A percentile compares a stretch with the other conserved stretches of the same genome.
phyloP scores from a whole-genome alignment of 1,284 basidiomycete species.

The Phellinidium pouzarii region DNA sequence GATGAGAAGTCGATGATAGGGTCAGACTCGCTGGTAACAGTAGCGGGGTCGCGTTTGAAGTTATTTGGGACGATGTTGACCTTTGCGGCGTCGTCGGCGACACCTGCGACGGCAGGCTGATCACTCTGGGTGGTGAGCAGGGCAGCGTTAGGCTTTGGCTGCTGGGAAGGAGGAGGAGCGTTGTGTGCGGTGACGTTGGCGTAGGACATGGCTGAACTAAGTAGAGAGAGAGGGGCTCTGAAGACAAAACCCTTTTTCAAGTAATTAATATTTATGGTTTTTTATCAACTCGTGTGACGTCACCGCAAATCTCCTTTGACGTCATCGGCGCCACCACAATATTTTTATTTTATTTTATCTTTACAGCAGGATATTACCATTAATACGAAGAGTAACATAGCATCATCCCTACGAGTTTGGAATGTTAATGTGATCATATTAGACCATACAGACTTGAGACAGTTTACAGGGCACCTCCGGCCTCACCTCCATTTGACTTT shows the following conservation, averaged over 20 bases:
- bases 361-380: too few species aligned
- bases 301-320: too few species aligned
- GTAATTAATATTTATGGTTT: too few species aligned
- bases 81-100: conserved; percentile 47
- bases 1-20: conserved; percentile 19
- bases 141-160: conserved; percentile 55
- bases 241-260: background rate
- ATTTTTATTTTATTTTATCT: too few species aligned
- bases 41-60: conserved; percentile 43
- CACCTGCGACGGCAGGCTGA: conserved; percentile 31
- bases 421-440: too few species aligned
- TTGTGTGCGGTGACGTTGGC: conserved; percentile 56
- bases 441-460: too few species aligned
- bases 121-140: conserved; percentile 48
- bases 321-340: too few species aligned
- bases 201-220: conserved; percentile 48
- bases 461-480: too few species aligned
- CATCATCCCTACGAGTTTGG: too few species aligned
- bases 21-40: conserved; percentile 31
- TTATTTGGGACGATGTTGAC: conserved; percentile 45
- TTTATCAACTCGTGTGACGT: too few species aligned
- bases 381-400: too few species aligned
- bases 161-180: conserved; percentile 40
- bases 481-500: too few species aligned
- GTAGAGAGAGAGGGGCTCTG: conserved; percentile 10